Evolutionary conservation across 306 rosid species (phyloP), one percentile per base, ranked within the genome.

Genomic region (Ormosia semicastrata): DNA sequence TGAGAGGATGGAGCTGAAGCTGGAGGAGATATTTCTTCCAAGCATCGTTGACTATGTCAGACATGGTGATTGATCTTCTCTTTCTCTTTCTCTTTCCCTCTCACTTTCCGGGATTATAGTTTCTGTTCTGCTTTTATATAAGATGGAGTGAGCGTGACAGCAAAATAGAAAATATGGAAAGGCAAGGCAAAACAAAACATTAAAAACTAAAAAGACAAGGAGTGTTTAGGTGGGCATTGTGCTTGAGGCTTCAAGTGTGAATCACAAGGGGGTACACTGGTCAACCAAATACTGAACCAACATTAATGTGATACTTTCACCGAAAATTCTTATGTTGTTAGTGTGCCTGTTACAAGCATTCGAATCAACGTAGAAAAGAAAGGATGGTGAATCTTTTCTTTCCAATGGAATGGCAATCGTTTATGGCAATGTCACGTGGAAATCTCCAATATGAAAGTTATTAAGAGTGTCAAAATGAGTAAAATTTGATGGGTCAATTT

Each of bases 1-100:
- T 84, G 72, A 95, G 97, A 81, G 98, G 98, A 83, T 95, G 88
- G 30, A 81, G 81, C 58, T 91, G 93, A 86, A 95, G 98, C 56
- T 93, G 97, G 4, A 83, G 71, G 29, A 88, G 90, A 78, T 95
- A 95, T 73, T 85, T 92, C 82, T 75, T 84, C 91, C 87, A 89
- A 43, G 88, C 91, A 44, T 84, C 86, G 76, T 57, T 88, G 86
- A 93, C 93, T 75, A 75, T 72, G 67, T 90, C 92, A 64, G 97
- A 84, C 98, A 94, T 94, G 92, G 80, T 80, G 68, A 34, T 30
- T 14, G 88, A 85, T 77, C 84, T 78, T 71, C 54, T 32, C 47
- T 24, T 44, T 29, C 77, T 67, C 15, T 24, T 7, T 13, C 14
- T 62, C 15, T 24, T 7, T 13, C 14, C 33, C 33, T 37, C 15